These are phyloP conservation scores for Ploettnerulaceae sp. DNA, from an alignment of 2,329 filamentous ascomycete species.

Conservation along the genomic window DNA sequence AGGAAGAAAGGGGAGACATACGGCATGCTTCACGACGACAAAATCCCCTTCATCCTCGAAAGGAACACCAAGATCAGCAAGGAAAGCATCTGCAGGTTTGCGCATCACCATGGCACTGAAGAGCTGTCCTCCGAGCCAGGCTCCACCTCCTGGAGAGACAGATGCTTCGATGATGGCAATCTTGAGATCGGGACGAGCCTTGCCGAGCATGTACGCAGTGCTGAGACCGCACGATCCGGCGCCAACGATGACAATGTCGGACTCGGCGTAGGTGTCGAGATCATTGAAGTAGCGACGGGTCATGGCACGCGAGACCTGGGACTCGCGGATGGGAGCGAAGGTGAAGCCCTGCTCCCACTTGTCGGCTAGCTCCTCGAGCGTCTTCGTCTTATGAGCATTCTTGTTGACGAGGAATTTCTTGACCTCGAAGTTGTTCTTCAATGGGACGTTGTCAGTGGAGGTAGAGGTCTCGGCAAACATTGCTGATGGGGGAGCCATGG, in stretches of 20 bases:
- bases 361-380: conserved; percentile 59
- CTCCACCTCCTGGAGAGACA: conserved; percentile 81
- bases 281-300: conserved; percentile 89
- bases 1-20: conserved; percentile 19
- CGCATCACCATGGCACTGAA: conserved; percentile 96
- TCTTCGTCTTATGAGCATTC: conserved; percentile 36
- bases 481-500: conserved; percentile 76
- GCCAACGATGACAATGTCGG: conserved; percentile 88
- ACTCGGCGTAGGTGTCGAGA: conserved; percentile 83
- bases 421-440: conserved; percentile 43
- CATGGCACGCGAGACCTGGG: conserved; percentile 89
- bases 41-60: conserved; percentile 86
- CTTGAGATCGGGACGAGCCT: conserved; percentile 80
- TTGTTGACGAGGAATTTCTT: conserved; percentile 43
- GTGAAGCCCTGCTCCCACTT: conserved; percentile 71
- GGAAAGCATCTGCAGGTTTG: conserved; percentile 82
- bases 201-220: conserved; percentile 78
- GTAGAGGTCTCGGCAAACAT: conserved; percentile 45
- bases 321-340: conserved; percentile 85
- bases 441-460: conserved; percentile 33
- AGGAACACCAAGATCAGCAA: conserved; percentile 73
- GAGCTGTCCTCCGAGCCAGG: conserved; percentile 90
- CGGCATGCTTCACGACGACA: conserved; percentile 88
- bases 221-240: conserved; percentile 85
- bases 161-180: conserved; percentile 88